Evolutionary conservation across 2,329 filamentous ascomycete genomes (phyloP), one percentile per base, ranked within the genome.

Genomic region (Exophiala oligosperma): DNA sequence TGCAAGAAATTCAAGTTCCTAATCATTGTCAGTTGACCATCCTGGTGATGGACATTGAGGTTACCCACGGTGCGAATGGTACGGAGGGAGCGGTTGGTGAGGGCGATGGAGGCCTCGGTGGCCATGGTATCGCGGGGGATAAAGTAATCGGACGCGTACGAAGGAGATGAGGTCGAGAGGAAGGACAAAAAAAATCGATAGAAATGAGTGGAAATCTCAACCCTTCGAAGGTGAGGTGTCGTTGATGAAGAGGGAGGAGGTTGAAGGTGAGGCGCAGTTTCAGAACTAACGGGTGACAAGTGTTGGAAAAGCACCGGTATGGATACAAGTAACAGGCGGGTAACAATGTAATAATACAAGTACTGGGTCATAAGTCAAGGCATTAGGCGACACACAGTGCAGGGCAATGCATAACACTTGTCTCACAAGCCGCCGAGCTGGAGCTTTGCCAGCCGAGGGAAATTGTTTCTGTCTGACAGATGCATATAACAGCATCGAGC

Each of bases 1-100:
- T 66, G 91, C 84, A 61, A 97, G 89, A 67, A 87, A 89, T 75
- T 96, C 92, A 60, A 97, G 89, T 78, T 97, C 92, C 92, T 96
- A 66, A 17, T 37, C 55, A 66, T 59, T 50, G 53, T 43, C 54
- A 57, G 41, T 46, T 52, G 52, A 53, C 40, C 48, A 49, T 52
- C 52, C 41, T 38, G 50, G 53, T 48, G 46, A 56, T 46, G 38
- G 21, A 38, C 21, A 24, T 21, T 26, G 14, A 32, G 59, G 56
- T 46, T 52, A 72, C 84, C 67, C 79, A 92, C 91, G 71, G 88
- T 91, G 78, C 91, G 92, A 79, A 96, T 92, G 69, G 85, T 88
- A 65, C 91, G 88, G 71, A 96, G 85, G 71, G 91, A 92, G 77
- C 91, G 85, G 79, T 93, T 94, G 76, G 88, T 85, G 82, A 85